Base-by-base conservation (phyloP, 805 yeast genomes). In the Candida chauliodis region DNA sequence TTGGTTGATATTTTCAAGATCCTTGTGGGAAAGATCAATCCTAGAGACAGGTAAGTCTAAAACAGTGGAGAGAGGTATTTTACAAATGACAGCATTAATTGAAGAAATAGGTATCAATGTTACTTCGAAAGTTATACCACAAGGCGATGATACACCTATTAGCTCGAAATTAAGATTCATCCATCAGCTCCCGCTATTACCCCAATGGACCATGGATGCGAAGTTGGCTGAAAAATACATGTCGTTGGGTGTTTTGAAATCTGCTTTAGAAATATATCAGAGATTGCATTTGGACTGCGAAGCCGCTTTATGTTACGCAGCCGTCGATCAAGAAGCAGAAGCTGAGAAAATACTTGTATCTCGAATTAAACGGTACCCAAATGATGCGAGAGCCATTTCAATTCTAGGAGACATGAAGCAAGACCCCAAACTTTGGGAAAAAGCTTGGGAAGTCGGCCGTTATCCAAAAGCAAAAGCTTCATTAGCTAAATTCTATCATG, bases 41-140 rank as follows among this genome's bases (percentile, higher is more conserved):
- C 66, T 90, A 25, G 99, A 93, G 57, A 76, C 95, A 0, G 71
- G 73, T 35, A 81, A 79, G 47, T 79, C 95, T 1, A 81, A 84
- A 55, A 91, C 97, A 1, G 82, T 91, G 17, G 98, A 93, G 62
- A 75, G 99, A 56, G 98, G 98, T 36, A 80, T 90, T 4, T 68
- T 93, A 36, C 99, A 93, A 61, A 81, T 93, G 82, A 91, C 90
- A 38, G 81, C 95, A 3, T 66, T 93, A 30, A 93, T 90, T 19
- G 96, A 89, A 53, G 96, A 90, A 56, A 67, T 88, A 18, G 95
- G 91, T 2, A 72, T 81, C 40, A 75, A 79, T 40, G 77, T 83
- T 36, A 68, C 71, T 38, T 64, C 81, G 7, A 71, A 79, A 35
- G 48, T 66, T 67, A 51, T 76, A 69, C 62, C 85, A 73, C 45